A percentile compares a stretch with the other conserved stretches of the same genome.
These are phyloP conservation scores for Tricholoma saponaceum DNA, from an alignment of 768 basidiomycete species.

Conservation along the genomic window DNA sequence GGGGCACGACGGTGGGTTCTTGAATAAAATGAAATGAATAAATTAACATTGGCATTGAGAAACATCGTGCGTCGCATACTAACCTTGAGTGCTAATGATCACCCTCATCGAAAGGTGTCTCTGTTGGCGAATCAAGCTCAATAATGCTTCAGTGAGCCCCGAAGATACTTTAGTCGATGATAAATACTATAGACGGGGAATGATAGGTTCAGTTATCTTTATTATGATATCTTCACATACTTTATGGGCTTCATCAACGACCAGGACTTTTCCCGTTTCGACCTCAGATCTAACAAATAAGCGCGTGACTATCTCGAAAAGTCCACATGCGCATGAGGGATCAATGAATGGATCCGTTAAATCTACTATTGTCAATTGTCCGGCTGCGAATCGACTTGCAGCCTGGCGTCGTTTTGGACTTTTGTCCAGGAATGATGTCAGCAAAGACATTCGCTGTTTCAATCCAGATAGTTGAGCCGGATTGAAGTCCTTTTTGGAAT, in stretches of 20 bases:
- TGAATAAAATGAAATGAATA: slow-evolving; percentile 4
- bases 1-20: slow-evolving; percentile 75
- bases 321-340: slow-evolving; percentile 56
- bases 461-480: slow-evolving; percentile 50
- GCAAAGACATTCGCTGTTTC: slow-evolving; percentile 58
- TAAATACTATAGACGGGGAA: slow-evolving; percentile 46
- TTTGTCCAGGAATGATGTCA: slow-evolving; percentile 53
- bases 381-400: slow-evolving; percentile 42
- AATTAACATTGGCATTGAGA: slow-evolving; percentile 1
- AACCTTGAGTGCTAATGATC: slow-evolving; percentile 73
- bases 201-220: not conserved
- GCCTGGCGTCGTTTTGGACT: slow-evolving; percentile 7
- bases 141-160: slow-evolving; percentile 54
- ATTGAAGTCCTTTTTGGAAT: slow-evolving; percentile 50
- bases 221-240: slow-evolving; percentile 25
- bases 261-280: slow-evolving; percentile 60
- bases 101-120: slow-evolving; percentile 71
- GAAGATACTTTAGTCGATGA: slow-evolving; percentile 39
- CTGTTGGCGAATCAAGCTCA: slow-evolving; percentile 62
- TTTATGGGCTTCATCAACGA: slow-evolving; percentile 78
- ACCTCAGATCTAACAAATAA: slow-evolving; percentile 60
- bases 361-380: slow-evolving; percentile 65
- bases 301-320: slow-evolving; percentile 68
- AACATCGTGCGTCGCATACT: slow-evolving; percentile 4
- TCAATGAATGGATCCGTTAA: slow-evolving; percentile 75